Percentiles rank a stretch among this genome's conserved stretches.
phyloP scores from a whole-genome alignment of 2,329 filamentous ascomycete genomes.

The Xylariomycetidae sp. region DNA sequence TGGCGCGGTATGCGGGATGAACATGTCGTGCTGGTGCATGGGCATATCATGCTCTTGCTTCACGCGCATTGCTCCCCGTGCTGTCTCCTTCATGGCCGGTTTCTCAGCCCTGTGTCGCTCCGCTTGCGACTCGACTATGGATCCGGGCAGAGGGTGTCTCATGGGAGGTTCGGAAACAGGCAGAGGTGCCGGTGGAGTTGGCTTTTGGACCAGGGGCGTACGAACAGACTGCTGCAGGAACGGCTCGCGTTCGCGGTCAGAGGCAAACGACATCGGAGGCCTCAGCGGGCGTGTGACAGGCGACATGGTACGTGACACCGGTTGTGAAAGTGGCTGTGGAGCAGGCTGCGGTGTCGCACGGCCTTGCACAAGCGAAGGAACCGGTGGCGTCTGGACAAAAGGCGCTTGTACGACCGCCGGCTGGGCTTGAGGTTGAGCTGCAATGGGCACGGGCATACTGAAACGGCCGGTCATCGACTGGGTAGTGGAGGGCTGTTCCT shows the following conservation, averaged over 20 bases:
- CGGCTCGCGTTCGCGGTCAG: slow-evolving; percentile 35
- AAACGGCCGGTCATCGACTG: slow-evolving; percentile 37
- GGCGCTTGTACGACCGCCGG: slow-evolving; percentile 21
- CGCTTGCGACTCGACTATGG: slow-evolving; percentile 22
- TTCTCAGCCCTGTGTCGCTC: slow-evolving; percentile 27
- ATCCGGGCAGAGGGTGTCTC: slow-evolving; percentile 25
- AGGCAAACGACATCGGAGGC: slow-evolving; percentile 40
- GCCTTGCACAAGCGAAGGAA: slow-evolving; percentile 16
- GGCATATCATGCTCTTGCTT: slow-evolving; percentile 47
- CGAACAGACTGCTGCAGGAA: slow-evolving; percentile 26
- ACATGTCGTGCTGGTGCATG: slow-evolving; percentile 42
- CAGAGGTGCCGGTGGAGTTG: slow-evolving; percentile 19
- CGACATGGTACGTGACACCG: slow-evolving; percentile 40
- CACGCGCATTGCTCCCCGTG: slow-evolving; percentile 30
- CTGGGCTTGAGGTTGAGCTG: slow-evolving; percentile 36
- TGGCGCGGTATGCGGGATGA: slow-evolving; percentile 31
- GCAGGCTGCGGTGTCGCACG: slow-evolving; percentile 18
- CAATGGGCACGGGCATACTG: slow-evolving; percentile 41
- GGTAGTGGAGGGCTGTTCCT: slow-evolving; percentile 32
- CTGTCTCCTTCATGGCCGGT: slow-evolving; percentile 26
- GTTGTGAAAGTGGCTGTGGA: slow-evolving; percentile 32
- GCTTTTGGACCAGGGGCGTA: slow-evolving; percentile 24
- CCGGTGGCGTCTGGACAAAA: slow-evolving; percentile 23
- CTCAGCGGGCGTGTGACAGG: slow-evolving; percentile 37
- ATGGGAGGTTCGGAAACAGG: slow-evolving; percentile 21